Evolutionary conservation across 306 rosid genomes (phyloP), one percentile per base, ranked within the genome.

Genomic region (Acacia melanoxylon): DNA sequence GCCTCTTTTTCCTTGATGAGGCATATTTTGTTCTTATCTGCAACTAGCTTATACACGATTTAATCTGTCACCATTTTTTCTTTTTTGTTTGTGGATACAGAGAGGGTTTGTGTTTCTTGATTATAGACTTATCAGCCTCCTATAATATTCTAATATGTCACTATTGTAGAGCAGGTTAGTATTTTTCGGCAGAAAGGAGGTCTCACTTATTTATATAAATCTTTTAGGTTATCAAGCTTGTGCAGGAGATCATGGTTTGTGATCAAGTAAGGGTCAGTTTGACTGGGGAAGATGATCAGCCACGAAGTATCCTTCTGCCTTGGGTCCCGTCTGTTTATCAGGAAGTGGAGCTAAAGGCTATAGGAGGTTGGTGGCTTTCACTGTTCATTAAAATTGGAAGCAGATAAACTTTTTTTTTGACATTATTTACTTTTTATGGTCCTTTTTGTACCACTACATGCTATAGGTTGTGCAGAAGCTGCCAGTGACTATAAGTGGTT

Each of bases 311-410:
- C 81, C 81, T 90, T 52, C 89, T 93, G 76, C 99, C 99, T 6
- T 95, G 99, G 99, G 89, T 86, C 76, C 93, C 95, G 59, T 83
- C 85, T 89, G 89, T 91, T 85, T 88, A 83, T 89, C 99, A 95
- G 89, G 99, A 90, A 88, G 87, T 84, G 79, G 89, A 90, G 85
- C 92, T 90, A 62, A 88, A 84, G 86, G 99, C 91, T 81, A 48
- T 81, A 31, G 99, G 99, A 89, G 99, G 99, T 94, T 65, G 78
- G 90, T 78, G 40, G 83, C 79, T 59, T 88, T 87, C 77, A 73
- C 77, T 78, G 35, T 76, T 48, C 82, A 77, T 84, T 85, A 78
- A 65, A 72, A 74, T 85, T 76, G 82, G 83, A 52, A 80, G 17
- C 70, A 63, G 59, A 73, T 66, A 76, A 44, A 56, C 71, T 80